A percentile compares a stretch with the other conserved stretches of the same genome.
These are phyloP conservation scores for Stachybotrys chlorohalonatus DNA, from an alignment of 2,329 filamentous ascomycete species.

Conservation along the genomic window DNA sequence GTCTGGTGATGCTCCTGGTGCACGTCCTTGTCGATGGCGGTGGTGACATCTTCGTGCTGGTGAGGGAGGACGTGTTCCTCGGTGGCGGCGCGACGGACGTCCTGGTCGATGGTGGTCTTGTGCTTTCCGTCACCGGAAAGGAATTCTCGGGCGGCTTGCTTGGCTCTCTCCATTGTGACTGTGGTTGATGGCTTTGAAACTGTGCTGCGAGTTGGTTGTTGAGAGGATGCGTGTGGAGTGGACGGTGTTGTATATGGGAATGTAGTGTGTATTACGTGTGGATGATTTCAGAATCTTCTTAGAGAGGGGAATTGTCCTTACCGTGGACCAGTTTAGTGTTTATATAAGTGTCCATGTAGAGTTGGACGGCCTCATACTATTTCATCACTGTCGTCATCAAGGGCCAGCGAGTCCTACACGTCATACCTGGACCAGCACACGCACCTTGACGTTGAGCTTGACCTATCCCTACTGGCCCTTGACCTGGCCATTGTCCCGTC, in stretches of 20 bases:
- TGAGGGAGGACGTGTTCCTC: slow-evolving; percentile 52
- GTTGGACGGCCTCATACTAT: not conserved
- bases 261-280: not conserved
- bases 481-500: not conserved
- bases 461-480: too few species aligned
- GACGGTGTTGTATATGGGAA: not conserved
- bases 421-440: not conserved
- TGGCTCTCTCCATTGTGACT: slow-evolving; percentile 53
- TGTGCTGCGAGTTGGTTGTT: not conserved
- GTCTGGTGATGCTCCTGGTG: slow-evolving; percentile 68
- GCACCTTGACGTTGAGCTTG: too few species aligned
- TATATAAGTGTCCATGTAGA: not conserved
- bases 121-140: slow-evolving; percentile 53
- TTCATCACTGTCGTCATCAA: not conserved
- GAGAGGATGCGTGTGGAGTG: not conserved
- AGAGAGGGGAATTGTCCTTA: not conserved
- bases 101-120: slow-evolving; percentile 62
- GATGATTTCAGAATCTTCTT: not conserved
- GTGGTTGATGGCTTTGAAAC: slow-evolving; percentile 1
- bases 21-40: slow-evolving; percentile 57
- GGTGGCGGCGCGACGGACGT: slow-evolving; percentile 48
- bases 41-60: slow-evolving; percentile 52
- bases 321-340: not conserved
- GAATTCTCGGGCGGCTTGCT: slow-evolving; percentile 52
- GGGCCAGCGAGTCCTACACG: not conserved